Evolutionary conservation across 129 eudicot species (phyloP).

Genomic region (Apium graveolens): DNA sequence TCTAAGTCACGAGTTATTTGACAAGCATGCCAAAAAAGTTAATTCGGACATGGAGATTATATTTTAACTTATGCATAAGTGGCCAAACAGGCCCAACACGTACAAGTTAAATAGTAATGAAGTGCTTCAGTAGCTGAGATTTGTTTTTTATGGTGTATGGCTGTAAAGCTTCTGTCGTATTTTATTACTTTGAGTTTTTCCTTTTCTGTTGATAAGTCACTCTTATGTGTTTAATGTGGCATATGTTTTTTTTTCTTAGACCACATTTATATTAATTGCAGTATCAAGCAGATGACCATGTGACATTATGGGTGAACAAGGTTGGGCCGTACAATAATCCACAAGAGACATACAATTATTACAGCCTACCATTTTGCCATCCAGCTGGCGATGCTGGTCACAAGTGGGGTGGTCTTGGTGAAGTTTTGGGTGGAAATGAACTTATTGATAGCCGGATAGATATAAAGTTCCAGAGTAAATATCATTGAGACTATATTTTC

Average conservation of each 20-base stretch:
- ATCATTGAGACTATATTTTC: not conserved
- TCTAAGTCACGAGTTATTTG: not conserved
- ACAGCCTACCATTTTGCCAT: conserved; percentile 84
- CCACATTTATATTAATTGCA: conserved; percentile 21
- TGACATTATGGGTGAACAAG: conserved; percentile 81
- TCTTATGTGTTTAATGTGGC: not conserved
- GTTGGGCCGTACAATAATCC: conserved; percentile 95
- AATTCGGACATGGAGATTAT: not conserved
- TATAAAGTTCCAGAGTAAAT: conserved; percentile 68
- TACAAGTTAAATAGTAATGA: not conserved
- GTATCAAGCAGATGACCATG: conserved; percentile 58
- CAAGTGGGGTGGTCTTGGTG: conserved; percentile 97
- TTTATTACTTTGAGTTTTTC: not conserved
- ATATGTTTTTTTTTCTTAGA: not conserved
- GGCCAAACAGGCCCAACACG: not conserved
- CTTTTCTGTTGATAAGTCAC: not conserved
- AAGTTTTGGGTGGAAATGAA: conserved; percentile 94
- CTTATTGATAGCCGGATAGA: conserved; percentile 88
- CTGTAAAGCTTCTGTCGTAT: not conserved
- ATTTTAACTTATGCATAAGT: not conserved
- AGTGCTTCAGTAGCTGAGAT: not conserved
- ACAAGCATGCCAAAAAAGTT: not conserved
- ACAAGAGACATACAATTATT: conserved; percentile 86
- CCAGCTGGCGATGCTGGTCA: conserved; percentile 52
- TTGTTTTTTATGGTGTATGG: not conserved